phyloP scores from a whole-genome alignment of 495 filamentous ascomycete genomes.

The Penicillium odoratum region DNA sequence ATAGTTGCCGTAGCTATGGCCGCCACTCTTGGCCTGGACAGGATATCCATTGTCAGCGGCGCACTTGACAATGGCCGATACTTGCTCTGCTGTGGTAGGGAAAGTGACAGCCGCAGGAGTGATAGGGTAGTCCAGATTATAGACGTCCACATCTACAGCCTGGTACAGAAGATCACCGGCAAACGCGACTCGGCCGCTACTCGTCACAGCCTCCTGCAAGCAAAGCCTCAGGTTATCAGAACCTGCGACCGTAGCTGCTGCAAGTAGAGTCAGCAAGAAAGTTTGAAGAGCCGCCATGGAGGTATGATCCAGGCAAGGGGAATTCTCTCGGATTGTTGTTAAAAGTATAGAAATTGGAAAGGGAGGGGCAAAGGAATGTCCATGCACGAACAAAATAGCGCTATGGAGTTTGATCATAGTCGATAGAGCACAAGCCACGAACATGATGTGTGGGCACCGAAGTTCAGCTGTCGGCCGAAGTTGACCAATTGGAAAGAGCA shows the following conservation, averaged over 20 bases:
- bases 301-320: neutral
- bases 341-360: neutral
- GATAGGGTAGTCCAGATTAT: conserved; percentile 62
- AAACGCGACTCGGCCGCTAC: conserved; percentile 17
- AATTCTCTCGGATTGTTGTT: neutral
- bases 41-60: conserved; percentile 53
- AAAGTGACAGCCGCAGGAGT: conserved; percentile 61
- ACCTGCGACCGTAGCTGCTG: conserved; percentile 4
- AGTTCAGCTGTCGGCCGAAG: neutral
- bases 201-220: conserved; percentile 13
- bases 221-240: conserved; percentile 13
- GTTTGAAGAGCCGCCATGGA: conserved; percentile 6
- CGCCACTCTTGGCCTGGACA: conserved; percentile 68
- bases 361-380: neutral
- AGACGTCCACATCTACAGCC: conserved; percentile 28
- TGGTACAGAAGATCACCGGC: conserved; percentile 19
- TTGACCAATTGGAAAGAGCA: neutral
- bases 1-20: conserved; percentile 66
- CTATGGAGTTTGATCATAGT: no score
- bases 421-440: no score
- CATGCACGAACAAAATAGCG: neutral
- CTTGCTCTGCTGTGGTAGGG: conserved; percentile 54
- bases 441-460: neutral
- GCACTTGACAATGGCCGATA: conserved; percentile 58
- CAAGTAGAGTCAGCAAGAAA: conserved; percentile 5